phyloP scores from a whole-genome alignment of 2,329 filamentous ascomycete species.

The Neofusicoccum laricinum region DNA sequence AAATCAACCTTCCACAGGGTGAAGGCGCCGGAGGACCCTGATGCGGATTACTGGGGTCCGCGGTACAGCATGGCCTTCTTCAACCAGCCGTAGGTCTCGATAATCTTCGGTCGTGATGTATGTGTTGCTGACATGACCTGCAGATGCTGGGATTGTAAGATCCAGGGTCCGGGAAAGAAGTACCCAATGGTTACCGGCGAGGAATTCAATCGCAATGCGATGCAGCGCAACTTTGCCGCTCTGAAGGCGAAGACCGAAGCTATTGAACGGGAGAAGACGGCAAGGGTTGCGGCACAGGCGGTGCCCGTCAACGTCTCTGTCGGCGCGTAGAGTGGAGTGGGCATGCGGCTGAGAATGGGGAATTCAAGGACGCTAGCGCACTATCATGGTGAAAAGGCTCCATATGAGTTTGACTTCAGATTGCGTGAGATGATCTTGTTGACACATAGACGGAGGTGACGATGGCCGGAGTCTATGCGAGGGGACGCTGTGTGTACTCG shows the following conservation, averaged over 20 bases:
- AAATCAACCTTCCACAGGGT: slow-evolving; percentile 66
- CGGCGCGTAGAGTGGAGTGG: background rate
- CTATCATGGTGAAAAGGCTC: too few relatives aligned
- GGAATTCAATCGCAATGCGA: slow-evolving; percentile 58
- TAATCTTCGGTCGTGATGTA: slow-evolving; percentile 19
- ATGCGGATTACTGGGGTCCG: slow-evolving; percentile 53
- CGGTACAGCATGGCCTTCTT: slow-evolving; percentile 66
- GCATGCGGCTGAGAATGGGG: too few relatives aligned
- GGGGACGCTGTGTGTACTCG: too few relatives aligned
- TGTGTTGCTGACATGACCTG: background rate
- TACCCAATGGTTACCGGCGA: slow-evolving; percentile 60
- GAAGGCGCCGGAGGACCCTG: slow-evolving; percentile 56
- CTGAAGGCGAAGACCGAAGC: slow-evolving; percentile 44
- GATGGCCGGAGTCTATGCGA: too few relatives aligned
- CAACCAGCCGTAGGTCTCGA: slow-evolving; percentile 51
- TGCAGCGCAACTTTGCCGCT: slow-evolving; percentile 55
- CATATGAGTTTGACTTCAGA: too few relatives aligned
- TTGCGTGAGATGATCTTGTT: too few relatives aligned
- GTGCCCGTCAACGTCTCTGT: background rate
- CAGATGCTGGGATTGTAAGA: slow-evolving; percentile 49
- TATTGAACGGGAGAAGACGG: background rate
- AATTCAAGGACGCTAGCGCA: too few relatives aligned
- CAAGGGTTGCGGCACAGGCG: background rate
- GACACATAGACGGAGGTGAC: too few relatives aligned
- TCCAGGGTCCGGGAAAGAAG: slow-evolving; percentile 61